A percentile compares a stretch with the other conserved stretches of the same genome.
These are phyloP conservation scores for Penicillium arizonense DNA, from an alignment of 495 filamentous ascomycete species.

Conservation along the genomic window DNA sequence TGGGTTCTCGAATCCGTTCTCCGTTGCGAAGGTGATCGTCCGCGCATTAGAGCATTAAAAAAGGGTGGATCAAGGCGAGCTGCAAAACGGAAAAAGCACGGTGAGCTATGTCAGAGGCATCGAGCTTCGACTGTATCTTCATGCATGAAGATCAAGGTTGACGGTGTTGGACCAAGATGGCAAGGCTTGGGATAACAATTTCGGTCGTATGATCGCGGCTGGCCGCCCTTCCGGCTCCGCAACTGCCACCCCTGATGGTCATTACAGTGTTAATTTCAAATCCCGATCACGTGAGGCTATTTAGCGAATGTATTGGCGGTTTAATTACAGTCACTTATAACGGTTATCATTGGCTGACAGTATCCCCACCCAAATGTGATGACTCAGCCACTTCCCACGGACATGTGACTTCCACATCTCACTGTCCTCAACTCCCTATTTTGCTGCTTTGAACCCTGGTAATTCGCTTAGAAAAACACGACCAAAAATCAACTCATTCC, in stretches of 20 bases:
- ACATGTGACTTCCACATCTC: slow-evolving; percentile 17
- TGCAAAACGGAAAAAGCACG: slow-evolving; percentile 5
- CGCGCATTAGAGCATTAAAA: neutral
- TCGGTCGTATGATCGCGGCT: slow-evolving; percentile 46
- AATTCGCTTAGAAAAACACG: neutral
- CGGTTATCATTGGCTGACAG: slow-evolving; percentile 4
- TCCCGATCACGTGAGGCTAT: neutral
- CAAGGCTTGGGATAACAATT: neutral
- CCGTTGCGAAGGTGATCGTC: slow-evolving; percentile 16
- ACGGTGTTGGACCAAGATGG: neutral
- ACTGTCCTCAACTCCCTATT: neutral
- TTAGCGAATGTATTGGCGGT: neutral
- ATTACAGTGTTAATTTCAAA: slow-evolving; percentile 8
- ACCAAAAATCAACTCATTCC: neutral
- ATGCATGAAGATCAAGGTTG: slow-evolving; percentile 9
- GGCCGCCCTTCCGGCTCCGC: slow-evolving; percentile 34
- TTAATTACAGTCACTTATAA: slow-evolving; percentile 1
- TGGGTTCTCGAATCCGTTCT: slow-evolving; percentile 21
- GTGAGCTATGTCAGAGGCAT: neutral
- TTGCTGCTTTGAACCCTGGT: neutral
- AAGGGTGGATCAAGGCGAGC: slow-evolving; percentile 15
- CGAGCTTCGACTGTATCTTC: neutral
- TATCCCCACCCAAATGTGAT: slow-evolving; percentile 1
- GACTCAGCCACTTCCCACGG: slow-evolving; percentile 11
- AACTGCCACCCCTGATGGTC: slow-evolving; percentile 7